Base-by-base conservation (phyloP, 768 basidiomycete genomes). In the Trametes cingulata region DNA sequence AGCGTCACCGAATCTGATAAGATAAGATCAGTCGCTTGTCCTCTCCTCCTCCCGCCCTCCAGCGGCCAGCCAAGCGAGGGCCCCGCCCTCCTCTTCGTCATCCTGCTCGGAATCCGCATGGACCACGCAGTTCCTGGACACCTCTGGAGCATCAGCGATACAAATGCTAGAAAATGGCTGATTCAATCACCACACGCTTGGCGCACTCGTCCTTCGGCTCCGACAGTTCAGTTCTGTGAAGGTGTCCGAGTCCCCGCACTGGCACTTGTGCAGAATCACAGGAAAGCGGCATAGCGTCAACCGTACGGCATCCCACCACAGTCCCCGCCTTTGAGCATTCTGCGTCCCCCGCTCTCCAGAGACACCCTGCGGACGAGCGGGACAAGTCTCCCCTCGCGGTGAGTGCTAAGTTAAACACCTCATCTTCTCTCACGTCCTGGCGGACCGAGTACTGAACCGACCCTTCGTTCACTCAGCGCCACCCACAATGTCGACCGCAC, bases 401-500 rank as follows among this genome's bases (percentile, higher is more conserved):
- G 39, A 57, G 56, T 57, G 46, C 47, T 19, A 57, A 57, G 46
- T 57, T 37, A 49, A 47, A 37, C 56, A 8, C 9, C 56, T 12
- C 25, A 39, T 15, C 25, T 41, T 40, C 50, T 62, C 61, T 47
- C 61, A 62, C 61, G 61, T 53, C 55, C 51, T 22, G 35, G 33
- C 61, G 61, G 56, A 45, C 56, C 61, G 61, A 50, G 27, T 27
- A 15, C 56, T 50, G 27, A 63, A n/a, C 52, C 56, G 42, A 22
- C 24, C 41, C 52, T 51, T 24, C 52, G 40, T 27, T 49, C 56
- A 36, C 40, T 25, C 57, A 58, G 52, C 36, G 35, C 24, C 36
- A 14, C 35, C 61, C 27, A 20, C 29, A 27, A 53, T 58, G 61
- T 46, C 61, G 7, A 24, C 56, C 24, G 24, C 60, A 8, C 36